Percentiles rank a stretch among this genome's conserved stretches.
phyloP scores from a whole-genome alignment of 768 basidiomycete species.

The Leccinum barrowsii region DNA sequence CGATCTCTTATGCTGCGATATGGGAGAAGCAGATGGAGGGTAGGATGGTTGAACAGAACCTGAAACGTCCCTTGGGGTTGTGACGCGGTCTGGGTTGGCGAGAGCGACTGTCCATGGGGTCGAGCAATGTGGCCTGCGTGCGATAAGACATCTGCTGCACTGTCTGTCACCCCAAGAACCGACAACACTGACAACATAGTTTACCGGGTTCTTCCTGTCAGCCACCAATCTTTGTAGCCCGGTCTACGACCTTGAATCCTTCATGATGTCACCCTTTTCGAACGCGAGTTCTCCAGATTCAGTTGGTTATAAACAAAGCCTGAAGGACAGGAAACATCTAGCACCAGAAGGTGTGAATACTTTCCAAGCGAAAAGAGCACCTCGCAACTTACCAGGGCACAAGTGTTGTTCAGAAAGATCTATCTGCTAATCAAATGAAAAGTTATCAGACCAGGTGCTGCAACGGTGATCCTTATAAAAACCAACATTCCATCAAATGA shows the following conservation, averaged over 20 bases:
- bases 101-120: constrained; percentile 11
- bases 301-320: constrained; percentile 81
- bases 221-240: constrained; percentile 96
- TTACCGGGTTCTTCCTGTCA: constrained; percentile 90
- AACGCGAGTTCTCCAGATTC: constrained; percentile 90
- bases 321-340: constrained; percentile 16
- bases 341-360: no score
- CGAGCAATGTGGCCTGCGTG: constrained; percentile 10
- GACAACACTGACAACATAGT: constrained; percentile 79
- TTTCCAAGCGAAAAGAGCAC: no score
- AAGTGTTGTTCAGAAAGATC: no score
- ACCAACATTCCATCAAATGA: no score
- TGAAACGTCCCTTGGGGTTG: constrained; percentile 19
- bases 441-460: no score
- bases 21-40: not conserved
- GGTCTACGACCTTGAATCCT: constrained; percentile 67
- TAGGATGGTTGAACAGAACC: constrained; percentile 13
- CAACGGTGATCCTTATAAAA: no score
- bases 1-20: constrained; percentile 13
- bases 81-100: constrained; percentile 12
- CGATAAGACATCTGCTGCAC: constrained; percentile 12
- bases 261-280: constrained; percentile 89
- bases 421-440: no score
- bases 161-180: constrained; percentile 68
- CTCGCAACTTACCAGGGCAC: no score